Conservation (phyloP, 2,329 filamentous ascomycete species). For the Amylocarpus encephaloides region DNA sequence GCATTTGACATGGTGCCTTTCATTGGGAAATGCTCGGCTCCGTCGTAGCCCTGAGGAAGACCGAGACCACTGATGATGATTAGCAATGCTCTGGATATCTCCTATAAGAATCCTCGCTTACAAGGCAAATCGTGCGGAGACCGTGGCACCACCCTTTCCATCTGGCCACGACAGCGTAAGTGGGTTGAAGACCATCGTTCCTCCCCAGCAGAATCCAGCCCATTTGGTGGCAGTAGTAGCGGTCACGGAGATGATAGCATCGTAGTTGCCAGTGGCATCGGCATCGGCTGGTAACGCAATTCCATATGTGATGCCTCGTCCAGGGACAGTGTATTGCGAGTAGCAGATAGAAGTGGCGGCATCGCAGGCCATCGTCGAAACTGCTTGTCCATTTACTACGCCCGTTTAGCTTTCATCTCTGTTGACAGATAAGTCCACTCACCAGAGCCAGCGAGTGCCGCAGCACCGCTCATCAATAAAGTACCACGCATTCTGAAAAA, state of each 20-base stretch:
- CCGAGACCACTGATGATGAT: constrained; percentile 11
- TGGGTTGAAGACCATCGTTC: constrained; percentile 17
- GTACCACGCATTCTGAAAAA: constrained; percentile 8
- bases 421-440: not conserved
- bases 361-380: constrained; percentile 12
- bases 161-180: constrained; percentile 15
- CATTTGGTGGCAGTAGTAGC: constrained; percentile 11
- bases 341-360: constrained; percentile 14
- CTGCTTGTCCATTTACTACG: constrained; percentile 6
- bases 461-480: constrained; percentile 1
- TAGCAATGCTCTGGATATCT: not conserved
- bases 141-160: constrained; percentile 5
- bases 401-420: not conserved
- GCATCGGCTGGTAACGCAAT: constrained; percentile 13
- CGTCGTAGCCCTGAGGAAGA: constrained; percentile 15
- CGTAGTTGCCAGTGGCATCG: constrained; percentile 7
- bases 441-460: constrained; percentile 5
- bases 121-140: constrained; percentile 15
- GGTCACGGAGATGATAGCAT: constrained; percentile 16
- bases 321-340: constrained; percentile 10
- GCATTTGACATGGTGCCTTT: constrained; percentile 15
- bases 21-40: constrained; percentile 11
- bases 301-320: constrained; percentile 8
- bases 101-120: not conserved
- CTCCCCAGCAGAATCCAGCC: constrained; percentile 18